Evolutionary conservation across 768 basidiomycete species (phyloP).

Genomic region (Boletus sensibilis): DNA sequence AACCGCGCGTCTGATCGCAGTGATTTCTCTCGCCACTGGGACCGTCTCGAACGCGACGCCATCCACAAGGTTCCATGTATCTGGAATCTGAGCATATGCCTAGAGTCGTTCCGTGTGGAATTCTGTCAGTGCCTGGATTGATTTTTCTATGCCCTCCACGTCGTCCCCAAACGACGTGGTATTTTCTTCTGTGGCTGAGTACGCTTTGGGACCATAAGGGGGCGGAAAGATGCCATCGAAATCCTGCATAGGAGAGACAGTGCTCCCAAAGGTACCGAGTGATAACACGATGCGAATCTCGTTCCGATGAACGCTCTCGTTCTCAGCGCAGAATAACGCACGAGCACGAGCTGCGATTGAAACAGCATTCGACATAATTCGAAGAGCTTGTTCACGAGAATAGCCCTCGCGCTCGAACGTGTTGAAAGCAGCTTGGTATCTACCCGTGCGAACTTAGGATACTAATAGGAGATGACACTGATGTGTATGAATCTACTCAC

Average conservation of each 20-base stretch:
- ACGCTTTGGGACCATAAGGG: constrained; percentile 63
- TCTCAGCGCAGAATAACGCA: constrained; percentile 31
- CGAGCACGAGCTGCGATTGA: constrained; percentile 50
- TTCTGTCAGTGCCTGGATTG: constrained; percentile 50
- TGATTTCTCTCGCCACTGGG: constrained; percentile 62
- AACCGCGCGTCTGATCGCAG: constrained; percentile 65
- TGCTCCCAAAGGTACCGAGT: constrained; percentile 73
- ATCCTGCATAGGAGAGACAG: constrained; percentile 63
- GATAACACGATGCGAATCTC: constrained; percentile 60
- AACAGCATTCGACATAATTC: constrained; percentile 54
- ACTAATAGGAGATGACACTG: not conserved
- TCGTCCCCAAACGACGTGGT: constrained; percentile 43
- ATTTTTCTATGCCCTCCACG: constrained; percentile 33
- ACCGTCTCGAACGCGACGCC: constrained; percentile 78
- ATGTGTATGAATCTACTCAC: constrained; percentile 35
- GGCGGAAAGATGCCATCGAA: constrained; percentile 75
- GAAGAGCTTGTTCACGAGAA: constrained; percentile 39
- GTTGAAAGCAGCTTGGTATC: constrained; percentile 63
- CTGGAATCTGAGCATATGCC: constrained; percentile 47
- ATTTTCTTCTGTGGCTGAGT: constrained; percentile 35
- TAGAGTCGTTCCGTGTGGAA: constrained; percentile 66
- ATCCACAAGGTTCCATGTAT: constrained; percentile 57
- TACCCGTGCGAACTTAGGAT: constrained; percentile 23
- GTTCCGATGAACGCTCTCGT: constrained; percentile 8
- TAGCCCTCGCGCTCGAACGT: constrained; percentile 56